A percentile compares a stretch with the other conserved stretches of the same genome.
Evolutionary conservation across 768 basidiomycete genomes (phyloP).

Genomic region (Hygrophoropsis aurantiaca): DNA sequence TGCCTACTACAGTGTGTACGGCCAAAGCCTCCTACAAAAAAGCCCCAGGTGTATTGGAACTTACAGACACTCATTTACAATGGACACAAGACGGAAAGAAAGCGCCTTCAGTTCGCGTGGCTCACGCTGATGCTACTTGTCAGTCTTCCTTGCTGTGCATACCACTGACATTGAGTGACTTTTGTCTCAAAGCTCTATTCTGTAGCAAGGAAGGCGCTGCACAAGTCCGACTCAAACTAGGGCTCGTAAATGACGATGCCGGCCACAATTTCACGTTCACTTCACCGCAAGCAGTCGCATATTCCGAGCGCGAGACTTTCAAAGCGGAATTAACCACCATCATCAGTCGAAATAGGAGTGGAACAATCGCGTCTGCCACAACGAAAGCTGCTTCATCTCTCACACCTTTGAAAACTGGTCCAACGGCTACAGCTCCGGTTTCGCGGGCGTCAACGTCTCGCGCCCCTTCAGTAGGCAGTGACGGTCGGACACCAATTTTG

Average conservation of each 20-base stretch:
- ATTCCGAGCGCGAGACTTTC: conserved; percentile 77
- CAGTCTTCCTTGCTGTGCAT: conserved; percentile 27
- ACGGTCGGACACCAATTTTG: conserved; percentile 52
- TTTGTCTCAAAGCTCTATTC: conserved; percentile 59
- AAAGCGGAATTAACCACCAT: conserved; percentile 77
- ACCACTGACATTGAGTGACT: conserved; percentile 7
- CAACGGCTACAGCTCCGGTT: conserved; percentile 27
- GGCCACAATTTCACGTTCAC: conserved; percentile 85
- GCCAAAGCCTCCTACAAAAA: conserved; percentile 88
- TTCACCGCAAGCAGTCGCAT: conserved; percentile 61
- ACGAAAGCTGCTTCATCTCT: conserved; percentile 13
- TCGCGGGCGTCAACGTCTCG: conserved; percentile 56
- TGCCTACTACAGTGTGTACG: conserved; percentile 68
- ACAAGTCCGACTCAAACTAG: conserved; percentile 77
- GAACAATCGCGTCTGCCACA: conserved; percentile 23
- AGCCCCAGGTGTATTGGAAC: conserved; percentile 67
- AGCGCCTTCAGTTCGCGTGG: conserved; percentile 61
- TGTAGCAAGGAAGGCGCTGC: conserved; percentile 83
- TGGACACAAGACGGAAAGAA: conserved; percentile 79
- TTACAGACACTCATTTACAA: conserved; percentile 70
- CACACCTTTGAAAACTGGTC: conserved; percentile 25
- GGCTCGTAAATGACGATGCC: conserved; percentile 62
- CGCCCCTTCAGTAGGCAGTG: conserved; percentile 61
- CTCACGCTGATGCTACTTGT: conserved; percentile 63
- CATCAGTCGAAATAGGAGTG: conserved; percentile 69